Conservation (phyloP, 2,329 filamentous ascomycete species). For the Trichoderma guizhouense region DNA sequence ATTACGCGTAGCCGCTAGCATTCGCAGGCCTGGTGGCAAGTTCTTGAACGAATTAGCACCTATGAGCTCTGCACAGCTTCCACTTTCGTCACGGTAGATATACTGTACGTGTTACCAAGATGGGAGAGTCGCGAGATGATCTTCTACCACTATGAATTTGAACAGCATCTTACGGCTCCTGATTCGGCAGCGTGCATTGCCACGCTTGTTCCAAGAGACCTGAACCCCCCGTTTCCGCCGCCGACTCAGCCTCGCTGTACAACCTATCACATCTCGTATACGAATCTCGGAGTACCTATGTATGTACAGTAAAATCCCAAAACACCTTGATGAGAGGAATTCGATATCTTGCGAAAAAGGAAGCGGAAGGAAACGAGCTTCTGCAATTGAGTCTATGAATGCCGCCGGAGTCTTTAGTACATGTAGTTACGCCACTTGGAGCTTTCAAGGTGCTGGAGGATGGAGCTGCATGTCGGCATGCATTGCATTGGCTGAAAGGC, state of each 20-base stretch:
- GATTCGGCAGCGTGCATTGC: not conserved
- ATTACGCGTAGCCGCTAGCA: not conserved
- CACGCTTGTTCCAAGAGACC: not conserved
- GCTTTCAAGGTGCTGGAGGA: not conserved
- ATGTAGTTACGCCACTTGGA: too few species aligned
- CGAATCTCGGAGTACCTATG: not conserved
- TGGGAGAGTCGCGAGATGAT: not conserved
- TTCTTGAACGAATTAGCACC: not conserved
- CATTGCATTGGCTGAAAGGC: not conserved
- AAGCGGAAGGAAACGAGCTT: not conserved
- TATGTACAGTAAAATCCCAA: not conserved
- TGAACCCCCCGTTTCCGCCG: not conserved
- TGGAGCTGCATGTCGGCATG: not conserved
- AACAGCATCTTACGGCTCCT: not conserved
- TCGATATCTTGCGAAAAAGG: not conserved
- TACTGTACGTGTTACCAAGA: not conserved
- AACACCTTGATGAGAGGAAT: not conserved
- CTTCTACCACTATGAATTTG: not conserved
- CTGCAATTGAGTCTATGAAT: not conserved
- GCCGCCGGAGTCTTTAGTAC: not conserved
- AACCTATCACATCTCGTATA: not conserved
- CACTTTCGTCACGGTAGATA: not conserved
- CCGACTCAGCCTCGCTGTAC: not conserved
- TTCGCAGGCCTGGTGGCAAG: not conserved
- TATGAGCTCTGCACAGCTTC: not conserved